Evolutionary conservation across 2,329 filamentous ascomycete genomes (phyloP), one percentile per base, ranked within the genome.

Genomic region (Aureobasidium melanogenum): DNA sequence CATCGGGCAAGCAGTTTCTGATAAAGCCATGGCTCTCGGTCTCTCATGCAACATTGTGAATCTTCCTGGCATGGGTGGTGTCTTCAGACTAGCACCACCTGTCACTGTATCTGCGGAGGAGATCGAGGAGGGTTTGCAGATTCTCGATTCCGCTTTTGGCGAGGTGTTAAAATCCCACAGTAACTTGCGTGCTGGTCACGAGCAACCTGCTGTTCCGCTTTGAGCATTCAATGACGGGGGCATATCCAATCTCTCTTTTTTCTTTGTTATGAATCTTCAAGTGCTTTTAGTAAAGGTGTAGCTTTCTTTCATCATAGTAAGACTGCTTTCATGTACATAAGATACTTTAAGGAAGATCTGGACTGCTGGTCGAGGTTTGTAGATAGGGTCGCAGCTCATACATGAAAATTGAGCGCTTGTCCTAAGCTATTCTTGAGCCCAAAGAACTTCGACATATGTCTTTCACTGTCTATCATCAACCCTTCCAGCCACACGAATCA

Each of bases 121-220:
- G 66, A 58, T 72, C 15, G 74, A 79, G 19, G 72, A 77, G 43
- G 84, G 82, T 0, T 66, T 87, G 61, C 66, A 63, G 1, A 80
- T 87, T 48, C 73, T 87, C 63, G 84, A 87, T 52, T 10, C 28
- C 10, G 47, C 47, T 3, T 50, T 50, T 24, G 47, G 47, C 14
- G 30, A 34, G 47, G 30, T 32, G 17, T 15, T 50, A n/a, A 36
- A 50, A n/a, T 50, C 47, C 15, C 47, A 50, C n/a, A n/a, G 26
- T 8, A 34, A 50, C 15, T 5, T 50, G 5, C 9, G 28, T 50
- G 47, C 30, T 12, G 30, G 19, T 9, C 47, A 50, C n/a, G 47
- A 50, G 47, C 47, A 50, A 34, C 47, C 47, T 34, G 47, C 28
- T 22, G 9, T 50, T 14, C 47, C 47, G 5, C 47, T 50, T 5